Conservation (phyloP, 1,284 basidiomycete species). For the Tausonia pullulans region DNA sequence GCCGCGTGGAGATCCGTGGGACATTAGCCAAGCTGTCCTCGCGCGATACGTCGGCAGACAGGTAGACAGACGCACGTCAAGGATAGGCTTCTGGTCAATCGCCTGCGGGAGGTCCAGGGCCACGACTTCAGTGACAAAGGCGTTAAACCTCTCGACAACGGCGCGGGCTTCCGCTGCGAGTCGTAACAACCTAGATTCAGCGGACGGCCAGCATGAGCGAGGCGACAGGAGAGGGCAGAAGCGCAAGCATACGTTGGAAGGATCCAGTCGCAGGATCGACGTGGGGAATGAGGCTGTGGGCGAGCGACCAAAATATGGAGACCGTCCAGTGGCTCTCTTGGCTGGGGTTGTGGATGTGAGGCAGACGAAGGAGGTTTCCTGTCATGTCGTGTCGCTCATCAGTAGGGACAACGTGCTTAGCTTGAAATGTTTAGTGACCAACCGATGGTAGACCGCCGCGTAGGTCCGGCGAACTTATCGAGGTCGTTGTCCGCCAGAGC, state of each 20-base stretch:
- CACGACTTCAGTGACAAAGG: conserved; percentile 49
- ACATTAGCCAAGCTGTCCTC: too few relatives aligned
- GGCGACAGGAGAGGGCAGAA: conserved; percentile 57
- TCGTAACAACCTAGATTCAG: too few relatives aligned
- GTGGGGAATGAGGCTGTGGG: conserved; percentile 53
- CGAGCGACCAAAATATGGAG: conserved; percentile 59
- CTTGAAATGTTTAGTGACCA: conserved; percentile 16
- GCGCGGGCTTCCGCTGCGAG: conserved; percentile 35
- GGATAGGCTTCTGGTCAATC: conserved; percentile 56
- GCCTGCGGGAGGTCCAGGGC: conserved; percentile 49
- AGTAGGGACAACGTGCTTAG: too few relatives aligned
- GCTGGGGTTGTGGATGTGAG: conserved; percentile 49
- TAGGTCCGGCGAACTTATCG: conserved; percentile 34
- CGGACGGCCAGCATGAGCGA: neutral
- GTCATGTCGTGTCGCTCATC: neutral
- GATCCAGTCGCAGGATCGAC: conserved; percentile 22
- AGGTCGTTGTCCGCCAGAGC: conserved; percentile 40
- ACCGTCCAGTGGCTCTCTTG: conserved; percentile 58
- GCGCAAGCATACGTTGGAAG: conserved; percentile 11
- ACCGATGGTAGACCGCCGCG: conserved; percentile 53
- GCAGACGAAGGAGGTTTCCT: conserved; percentile 57
- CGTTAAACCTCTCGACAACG: conserved; percentile 53
- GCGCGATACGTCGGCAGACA: neutral
- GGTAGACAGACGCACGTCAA: conserved; percentile 51
- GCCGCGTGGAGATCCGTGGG: too few relatives aligned